These are phyloP conservation scores for Aspergillus tamarii DNA, from an alignment of 2,329 filamentous ascomycete genomes.

Conservation along the genomic window DNA sequence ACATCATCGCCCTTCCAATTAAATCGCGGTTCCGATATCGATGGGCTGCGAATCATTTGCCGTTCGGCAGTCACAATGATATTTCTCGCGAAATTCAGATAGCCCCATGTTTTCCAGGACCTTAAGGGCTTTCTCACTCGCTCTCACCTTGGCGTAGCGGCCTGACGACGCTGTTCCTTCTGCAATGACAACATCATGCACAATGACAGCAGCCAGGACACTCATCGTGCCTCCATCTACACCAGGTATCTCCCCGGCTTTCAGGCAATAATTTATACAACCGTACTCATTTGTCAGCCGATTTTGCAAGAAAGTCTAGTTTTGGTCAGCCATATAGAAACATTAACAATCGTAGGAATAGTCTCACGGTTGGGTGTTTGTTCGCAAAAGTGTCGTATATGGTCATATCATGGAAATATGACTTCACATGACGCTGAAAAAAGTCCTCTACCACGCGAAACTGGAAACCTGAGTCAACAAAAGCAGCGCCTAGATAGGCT, in stretches of 20 bases:
- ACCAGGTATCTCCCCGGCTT: constrained; percentile 49
- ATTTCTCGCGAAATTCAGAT: constrained; percentile 63
- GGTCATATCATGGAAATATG: constrained; percentile 82
- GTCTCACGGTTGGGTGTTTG: constrained; percentile 71
- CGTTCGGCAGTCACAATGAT: constrained; percentile 65
- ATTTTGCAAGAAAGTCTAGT: constrained; percentile 66
- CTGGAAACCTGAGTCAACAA: constrained; percentile 84
- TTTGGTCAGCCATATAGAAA: constrained; percentile 8
- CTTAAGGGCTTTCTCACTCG: constrained; percentile 45
- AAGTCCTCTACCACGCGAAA: constrained; percentile 74
- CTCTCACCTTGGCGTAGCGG: constrained; percentile 71
- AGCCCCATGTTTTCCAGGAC: constrained; percentile 54
- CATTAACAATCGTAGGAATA: not conserved
- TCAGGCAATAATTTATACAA: constrained; percentile 62
- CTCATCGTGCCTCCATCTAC: constrained; percentile 50
- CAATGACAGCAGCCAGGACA: constrained; percentile 72
- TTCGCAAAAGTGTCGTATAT: constrained; percentile 87
- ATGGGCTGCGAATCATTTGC: constrained; percentile 10
- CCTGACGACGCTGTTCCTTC: constrained; percentile 64
- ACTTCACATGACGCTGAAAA: constrained; percentile 72
- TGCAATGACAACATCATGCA: constrained; percentile 72
- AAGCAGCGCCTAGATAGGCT: constrained; percentile 84
- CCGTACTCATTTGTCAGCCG: constrained; percentile 66
- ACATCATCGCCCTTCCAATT: constrained; percentile 7
- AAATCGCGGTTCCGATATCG: constrained; percentile 36